phyloP scores from a whole-genome alignment of 768 basidiomycete genomes.

The Stropharia rugosoannulata region DNA sequence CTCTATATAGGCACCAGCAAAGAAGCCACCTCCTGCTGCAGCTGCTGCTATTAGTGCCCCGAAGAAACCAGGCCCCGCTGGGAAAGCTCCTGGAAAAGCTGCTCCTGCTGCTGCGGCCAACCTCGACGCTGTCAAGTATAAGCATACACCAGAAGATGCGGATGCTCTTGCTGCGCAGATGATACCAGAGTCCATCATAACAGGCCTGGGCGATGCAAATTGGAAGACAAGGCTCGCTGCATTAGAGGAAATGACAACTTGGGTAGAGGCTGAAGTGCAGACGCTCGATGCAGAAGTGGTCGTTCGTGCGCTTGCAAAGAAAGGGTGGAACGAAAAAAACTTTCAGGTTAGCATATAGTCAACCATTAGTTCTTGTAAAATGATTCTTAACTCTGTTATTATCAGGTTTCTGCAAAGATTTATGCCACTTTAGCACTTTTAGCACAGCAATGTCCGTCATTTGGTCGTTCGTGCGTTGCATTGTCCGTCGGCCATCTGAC shows the following conservation, averaged over 20 bases:
- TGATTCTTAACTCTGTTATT: background rate
- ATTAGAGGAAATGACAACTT: conserved; percentile 79
- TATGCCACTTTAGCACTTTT: conserved; percentile 75
- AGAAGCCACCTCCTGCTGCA: conserved; percentile 44
- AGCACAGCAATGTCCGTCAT: conserved; percentile 77
- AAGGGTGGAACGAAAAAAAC: conserved; percentile 98
- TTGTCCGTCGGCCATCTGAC: conserved; percentile 78
- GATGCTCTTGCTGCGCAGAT: conserved; percentile 72
- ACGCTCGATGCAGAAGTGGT: conserved; percentile 85
- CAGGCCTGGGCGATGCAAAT: conserved; percentile 79
- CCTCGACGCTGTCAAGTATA: conserved; percentile 88
- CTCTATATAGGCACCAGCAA: conserved; percentile 32
- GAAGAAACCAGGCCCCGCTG: conserved; percentile 45
- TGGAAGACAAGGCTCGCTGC: conserved; percentile 93
- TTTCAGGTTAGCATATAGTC: conserved; percentile 68
- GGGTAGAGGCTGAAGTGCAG: conserved; percentile 71
- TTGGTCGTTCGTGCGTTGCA: conserved; percentile 83
- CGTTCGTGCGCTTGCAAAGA: conserved; percentile 84
- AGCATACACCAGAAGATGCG: conserved; percentile 89
- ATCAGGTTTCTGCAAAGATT: conserved; percentile 85
- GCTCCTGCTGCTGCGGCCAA: conserved; percentile 47
- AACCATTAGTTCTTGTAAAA: background rate
- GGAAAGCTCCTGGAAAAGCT: conserved; percentile 53
- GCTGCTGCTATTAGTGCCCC: conserved; percentile 30
- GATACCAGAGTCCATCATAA: conserved; percentile 69